Conservation (phyloP, 352 stramenopile species). For the Saprolegnia diclina region DNA sequence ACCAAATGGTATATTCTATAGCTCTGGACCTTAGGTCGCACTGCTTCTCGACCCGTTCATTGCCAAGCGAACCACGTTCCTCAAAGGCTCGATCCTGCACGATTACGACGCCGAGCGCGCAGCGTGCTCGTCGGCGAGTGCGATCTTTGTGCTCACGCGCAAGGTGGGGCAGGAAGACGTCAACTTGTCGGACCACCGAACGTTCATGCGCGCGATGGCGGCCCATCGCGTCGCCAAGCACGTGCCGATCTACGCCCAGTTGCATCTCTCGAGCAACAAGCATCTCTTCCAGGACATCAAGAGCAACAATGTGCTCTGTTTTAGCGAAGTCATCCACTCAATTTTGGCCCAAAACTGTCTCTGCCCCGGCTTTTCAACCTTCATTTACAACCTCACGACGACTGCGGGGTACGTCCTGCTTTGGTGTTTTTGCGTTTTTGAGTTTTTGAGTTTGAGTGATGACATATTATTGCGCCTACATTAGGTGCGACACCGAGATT, state of each 20-base stretch:
- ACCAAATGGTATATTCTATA: too few relatives aligned
- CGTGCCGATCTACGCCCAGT: conserved; percentile 59
- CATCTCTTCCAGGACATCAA: conserved; percentile 68
- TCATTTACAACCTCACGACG: conserved; percentile 83
- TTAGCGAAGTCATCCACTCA: conserved; percentile 73
- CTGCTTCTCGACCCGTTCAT: conserved; percentile 81
- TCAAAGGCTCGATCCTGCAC: conserved; percentile 74
- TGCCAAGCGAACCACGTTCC: conserved; percentile 73
- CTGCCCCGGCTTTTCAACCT: conserved; percentile 78
- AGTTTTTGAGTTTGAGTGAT: neutral
- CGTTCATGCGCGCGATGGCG: conserved; percentile 72
- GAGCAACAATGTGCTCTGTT: conserved; percentile 73
- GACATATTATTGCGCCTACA: neutral
- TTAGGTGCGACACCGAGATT: conserved; percentile 19
- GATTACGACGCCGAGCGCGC: conserved; percentile 70
- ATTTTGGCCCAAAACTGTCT: conserved; percentile 81
- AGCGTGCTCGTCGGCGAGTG: conserved; percentile 51
- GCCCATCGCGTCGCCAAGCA: conserved; percentile 55
- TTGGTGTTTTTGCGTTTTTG: neutral
- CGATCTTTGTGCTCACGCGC: conserved; percentile 73
- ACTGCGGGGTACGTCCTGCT: conserved; percentile 51
- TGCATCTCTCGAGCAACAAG: conserved; percentile 71
- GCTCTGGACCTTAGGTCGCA: conserved; percentile 31
- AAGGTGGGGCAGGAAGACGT: conserved; percentile 62
- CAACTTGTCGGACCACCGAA: conserved; percentile 66